Conservation (phyloP, 129 eudicot genomes). For the Lactuca saligna region DNA sequence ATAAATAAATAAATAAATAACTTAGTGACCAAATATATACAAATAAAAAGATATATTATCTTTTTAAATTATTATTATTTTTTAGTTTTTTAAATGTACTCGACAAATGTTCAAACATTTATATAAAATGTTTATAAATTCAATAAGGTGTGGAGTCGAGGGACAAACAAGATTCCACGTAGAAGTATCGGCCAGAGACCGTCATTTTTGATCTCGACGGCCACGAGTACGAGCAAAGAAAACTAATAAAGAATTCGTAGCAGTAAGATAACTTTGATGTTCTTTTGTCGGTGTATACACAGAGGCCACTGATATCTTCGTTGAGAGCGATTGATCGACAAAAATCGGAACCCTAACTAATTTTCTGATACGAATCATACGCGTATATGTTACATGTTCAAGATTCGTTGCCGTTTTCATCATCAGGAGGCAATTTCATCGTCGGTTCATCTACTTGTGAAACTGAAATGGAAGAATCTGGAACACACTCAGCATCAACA, state of each 20-base stretch:
- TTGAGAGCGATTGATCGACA: not conserved
- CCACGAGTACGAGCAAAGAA: slow-evolving; percentile 15
- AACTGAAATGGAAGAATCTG: slow-evolving; percentile 21
- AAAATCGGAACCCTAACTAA: slow-evolving; percentile 1
- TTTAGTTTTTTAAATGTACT: not conserved
- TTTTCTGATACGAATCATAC: slow-evolving; percentile 12
- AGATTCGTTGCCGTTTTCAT: not conserved
- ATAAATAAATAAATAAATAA: no score
- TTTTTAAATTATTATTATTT: no score
- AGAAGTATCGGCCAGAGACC: slow-evolving; percentile 10
- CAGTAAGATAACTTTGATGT: slow-evolving; percentile 16
- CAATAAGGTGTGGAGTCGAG: not conserved
- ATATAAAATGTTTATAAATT: not conserved
- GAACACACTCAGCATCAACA: not conserved
- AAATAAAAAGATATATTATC: no score
- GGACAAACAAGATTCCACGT: not conserved
- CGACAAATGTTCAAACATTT: not conserved
- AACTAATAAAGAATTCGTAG: not conserved
- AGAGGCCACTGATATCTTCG: not conserved
- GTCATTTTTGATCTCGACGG: slow-evolving; percentile 8
- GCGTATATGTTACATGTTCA: not conserved
- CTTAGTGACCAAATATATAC: no score
- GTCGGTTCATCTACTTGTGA: not conserved
- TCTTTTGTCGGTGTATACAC: slow-evolving; percentile 24
- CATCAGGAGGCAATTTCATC: not conserved